Conservation (phyloP, 202 grass and related monocot genomes). For the Carex arenaria region DNA sequence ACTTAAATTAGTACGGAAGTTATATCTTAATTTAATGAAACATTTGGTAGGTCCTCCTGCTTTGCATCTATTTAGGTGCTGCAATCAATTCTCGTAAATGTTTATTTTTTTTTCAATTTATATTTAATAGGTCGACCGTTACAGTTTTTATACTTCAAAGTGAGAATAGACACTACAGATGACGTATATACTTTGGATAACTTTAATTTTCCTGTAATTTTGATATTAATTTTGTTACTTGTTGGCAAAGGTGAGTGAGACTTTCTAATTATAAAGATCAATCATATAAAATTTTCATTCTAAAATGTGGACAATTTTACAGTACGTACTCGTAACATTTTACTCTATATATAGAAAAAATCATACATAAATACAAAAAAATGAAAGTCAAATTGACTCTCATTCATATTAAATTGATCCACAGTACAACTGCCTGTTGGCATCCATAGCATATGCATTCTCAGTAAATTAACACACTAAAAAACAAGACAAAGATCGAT, state of each 20-base stretch:
- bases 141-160: neutral
- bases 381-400: no score
- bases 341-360: no score
- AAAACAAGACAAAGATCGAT: no score
- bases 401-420: no score
- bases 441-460: neutral
- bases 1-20: neutral
- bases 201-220: neutral
- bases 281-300: no score
- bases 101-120: neutral
- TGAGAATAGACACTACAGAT: neutral
- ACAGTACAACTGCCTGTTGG: neutral
- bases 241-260: no score
- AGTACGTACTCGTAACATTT: no score
- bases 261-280: no score
- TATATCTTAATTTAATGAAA: conserved; percentile 10
- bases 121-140: neutral
- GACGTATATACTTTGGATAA: neutral
- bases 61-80: neutral
- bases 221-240: neutral
- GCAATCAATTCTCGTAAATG: neutral
- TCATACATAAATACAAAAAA: no score
- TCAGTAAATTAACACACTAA: no score
- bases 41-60: neutral
- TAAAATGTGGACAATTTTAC: no score